Evolutionary conservation across 805 yeast species (phyloP).

Genomic region (Saturnispora sekii): DNA sequence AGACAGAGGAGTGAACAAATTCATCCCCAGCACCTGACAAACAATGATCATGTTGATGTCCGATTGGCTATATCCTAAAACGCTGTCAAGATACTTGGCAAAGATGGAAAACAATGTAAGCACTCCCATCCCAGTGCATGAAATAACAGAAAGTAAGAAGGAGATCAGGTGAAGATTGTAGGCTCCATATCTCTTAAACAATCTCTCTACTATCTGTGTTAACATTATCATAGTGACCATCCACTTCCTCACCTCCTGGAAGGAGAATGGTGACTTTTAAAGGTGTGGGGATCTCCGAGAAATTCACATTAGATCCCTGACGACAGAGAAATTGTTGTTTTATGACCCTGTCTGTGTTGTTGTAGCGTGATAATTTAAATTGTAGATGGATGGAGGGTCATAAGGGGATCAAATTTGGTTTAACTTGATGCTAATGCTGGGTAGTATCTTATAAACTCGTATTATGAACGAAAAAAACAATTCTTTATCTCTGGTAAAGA

Average conservation of each 20-base stretch:
- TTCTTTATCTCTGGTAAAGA: too few species aligned
- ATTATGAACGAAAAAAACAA: too few species aligned
- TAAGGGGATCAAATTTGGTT: too few species aligned
- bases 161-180: conserved; percentile 17
- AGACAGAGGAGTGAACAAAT: conserved; percentile 66
- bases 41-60: conserved; percentile 64
- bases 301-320: background rate
- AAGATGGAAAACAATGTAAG: conserved; percentile 44
- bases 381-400: background rate
- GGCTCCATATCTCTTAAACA: conserved; percentile 17
- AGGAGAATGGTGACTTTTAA: background rate
- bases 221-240: too few species aligned
- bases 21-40: conserved; percentile 70
- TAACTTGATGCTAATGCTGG: too few species aligned
- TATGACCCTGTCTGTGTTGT: background rate
- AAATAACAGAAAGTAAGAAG: conserved; percentile 21
- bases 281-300: background rate
- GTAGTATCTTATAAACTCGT: too few species aligned
- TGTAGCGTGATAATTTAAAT: background rate
- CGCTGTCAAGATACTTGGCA: conserved; percentile 53
- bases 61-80: conserved; percentile 52
- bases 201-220: background rate
- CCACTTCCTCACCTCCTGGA: background rate
- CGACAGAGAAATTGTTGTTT: background rate
- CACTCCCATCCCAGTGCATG: conserved; percentile 26